A percentile compares a stretch with the other conserved stretches of the same genome.
phyloP scores from a whole-genome alignment of 2,329 filamentous ascomycete genomes.

The Xylariomycetidae sp. region DNA sequence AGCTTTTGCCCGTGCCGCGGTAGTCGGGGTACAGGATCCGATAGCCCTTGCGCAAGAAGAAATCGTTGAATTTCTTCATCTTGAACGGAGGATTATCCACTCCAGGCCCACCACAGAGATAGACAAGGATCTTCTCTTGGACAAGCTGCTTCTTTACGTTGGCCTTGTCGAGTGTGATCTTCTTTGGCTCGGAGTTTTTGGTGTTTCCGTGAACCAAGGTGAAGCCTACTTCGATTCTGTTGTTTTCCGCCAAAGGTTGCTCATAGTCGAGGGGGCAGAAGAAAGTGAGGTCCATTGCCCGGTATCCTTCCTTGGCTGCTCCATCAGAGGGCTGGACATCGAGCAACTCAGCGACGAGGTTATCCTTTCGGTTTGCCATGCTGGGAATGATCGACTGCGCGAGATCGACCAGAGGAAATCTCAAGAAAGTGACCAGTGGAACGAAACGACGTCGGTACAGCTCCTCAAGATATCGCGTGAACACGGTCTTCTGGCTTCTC shows the following conservation, averaged over 20 bases:
- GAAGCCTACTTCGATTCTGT: not conserved
- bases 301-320: too few species aligned
- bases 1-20: conserved; percentile 62
- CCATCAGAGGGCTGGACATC: too few species aligned
- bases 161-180: not conserved
- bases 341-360: too few species aligned
- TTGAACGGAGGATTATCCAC: conserved; percentile 33
- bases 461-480: too few species aligned
- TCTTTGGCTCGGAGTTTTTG: not conserved
- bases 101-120: conserved; percentile 65
- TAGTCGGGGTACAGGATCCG: conserved; percentile 65
- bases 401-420: too few species aligned
- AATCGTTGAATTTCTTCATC: conserved; percentile 40
- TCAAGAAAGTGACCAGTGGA: too few species aligned
- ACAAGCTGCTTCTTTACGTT: not conserved
- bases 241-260: not conserved
- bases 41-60: conserved; percentile 60
- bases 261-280: not conserved
- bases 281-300: too few species aligned
- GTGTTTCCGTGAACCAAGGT: not conserved
- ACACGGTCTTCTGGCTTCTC: too few species aligned
- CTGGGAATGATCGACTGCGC: too few species aligned
- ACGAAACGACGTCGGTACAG: too few species aligned
- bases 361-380: too few species aligned
- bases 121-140: conserved; percentile 32